Evolutionary conservation across 345 rosid species (phyloP).

Genomic region (Eucalyptus tenuipes): DNA sequence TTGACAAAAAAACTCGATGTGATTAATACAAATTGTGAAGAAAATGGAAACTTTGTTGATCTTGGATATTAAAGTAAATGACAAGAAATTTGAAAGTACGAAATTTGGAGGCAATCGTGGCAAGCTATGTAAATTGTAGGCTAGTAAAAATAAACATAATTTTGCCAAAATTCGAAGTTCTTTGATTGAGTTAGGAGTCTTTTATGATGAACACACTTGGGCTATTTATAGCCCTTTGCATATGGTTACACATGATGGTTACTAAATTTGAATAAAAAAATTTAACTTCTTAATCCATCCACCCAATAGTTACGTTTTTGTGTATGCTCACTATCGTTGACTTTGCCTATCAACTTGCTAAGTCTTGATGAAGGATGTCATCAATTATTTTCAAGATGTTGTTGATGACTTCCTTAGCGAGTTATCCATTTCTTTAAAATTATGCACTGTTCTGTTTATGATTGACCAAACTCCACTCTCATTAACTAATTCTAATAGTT

Average conservation of each 20-base stretch:
- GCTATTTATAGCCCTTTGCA: background rate
- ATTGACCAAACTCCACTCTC: background rate
- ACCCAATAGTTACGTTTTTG: background rate
- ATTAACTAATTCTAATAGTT: background rate
- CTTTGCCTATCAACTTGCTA: background rate
- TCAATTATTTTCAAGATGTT: background rate
- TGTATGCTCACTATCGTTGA: background rate
- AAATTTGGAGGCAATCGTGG: background rate
- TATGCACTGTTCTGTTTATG: background rate
- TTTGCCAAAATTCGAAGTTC: background rate
- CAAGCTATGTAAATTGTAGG: background rate
- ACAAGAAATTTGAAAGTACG: background rate
- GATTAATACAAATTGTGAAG: background rate
- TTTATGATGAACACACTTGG: background rate
- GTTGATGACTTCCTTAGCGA: background rate
- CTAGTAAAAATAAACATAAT: background rate
- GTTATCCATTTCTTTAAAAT: background rate
- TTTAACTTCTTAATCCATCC: background rate
- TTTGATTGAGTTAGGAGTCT: background rate
- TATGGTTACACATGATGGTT: background rate
- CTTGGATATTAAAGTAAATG: background rate
- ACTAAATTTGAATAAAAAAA: background rate
- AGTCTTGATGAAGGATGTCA: background rate
- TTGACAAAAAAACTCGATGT: background rate
- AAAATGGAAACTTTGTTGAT: background rate